Conservation (phyloP, 495 filamentous ascomycete genomes). For the Aspergillus ellipticus region DNA sequence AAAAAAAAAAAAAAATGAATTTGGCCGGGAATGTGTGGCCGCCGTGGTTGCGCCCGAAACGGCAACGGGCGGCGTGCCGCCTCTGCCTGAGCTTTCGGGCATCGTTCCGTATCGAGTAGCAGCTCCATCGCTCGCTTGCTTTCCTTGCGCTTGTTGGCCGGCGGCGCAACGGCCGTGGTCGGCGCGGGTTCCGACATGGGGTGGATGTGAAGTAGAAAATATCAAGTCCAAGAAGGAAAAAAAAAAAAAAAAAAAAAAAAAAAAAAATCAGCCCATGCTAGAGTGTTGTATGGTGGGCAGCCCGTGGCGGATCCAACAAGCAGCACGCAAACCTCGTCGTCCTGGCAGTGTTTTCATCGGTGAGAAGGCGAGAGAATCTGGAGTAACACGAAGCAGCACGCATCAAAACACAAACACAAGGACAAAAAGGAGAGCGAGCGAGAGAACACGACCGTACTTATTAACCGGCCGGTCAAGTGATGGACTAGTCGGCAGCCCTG, state of each 20-base stretch:
- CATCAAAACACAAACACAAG: background rate
- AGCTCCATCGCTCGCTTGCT: slow-evolving; percentile 47
- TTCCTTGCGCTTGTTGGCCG: slow-evolving; percentile 31
- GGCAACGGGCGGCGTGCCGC: slow-evolving; percentile 1
- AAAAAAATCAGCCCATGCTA: background rate
- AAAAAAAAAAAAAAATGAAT: background rate
- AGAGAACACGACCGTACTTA: background rate
- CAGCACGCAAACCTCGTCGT: too few species aligned
- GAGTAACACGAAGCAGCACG: background rate
- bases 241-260: background rate
- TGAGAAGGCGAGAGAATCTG: too few species aligned
- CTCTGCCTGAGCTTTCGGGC: background rate
- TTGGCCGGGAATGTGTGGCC: slow-evolving; percentile 4
- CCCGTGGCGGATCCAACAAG: background rate
- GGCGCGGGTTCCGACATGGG: slow-evolving; percentile 28
- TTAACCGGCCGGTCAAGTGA: background rate
- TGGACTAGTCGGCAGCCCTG: background rate
- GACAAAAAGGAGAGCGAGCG: background rate
- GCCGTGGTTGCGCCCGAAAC: background rate
- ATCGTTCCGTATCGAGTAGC: too few species aligned
- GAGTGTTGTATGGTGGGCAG: too few species aligned
- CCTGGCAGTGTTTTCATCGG: too few species aligned
- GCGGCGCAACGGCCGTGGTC: slow-evolving; percentile 30
- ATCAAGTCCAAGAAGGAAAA: background rate
- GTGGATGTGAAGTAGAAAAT: slow-evolving; percentile 6